Evolutionary conservation across 2,329 filamentous ascomycete species (phyloP).

Genomic region (Epichloe amarillans): DNA sequence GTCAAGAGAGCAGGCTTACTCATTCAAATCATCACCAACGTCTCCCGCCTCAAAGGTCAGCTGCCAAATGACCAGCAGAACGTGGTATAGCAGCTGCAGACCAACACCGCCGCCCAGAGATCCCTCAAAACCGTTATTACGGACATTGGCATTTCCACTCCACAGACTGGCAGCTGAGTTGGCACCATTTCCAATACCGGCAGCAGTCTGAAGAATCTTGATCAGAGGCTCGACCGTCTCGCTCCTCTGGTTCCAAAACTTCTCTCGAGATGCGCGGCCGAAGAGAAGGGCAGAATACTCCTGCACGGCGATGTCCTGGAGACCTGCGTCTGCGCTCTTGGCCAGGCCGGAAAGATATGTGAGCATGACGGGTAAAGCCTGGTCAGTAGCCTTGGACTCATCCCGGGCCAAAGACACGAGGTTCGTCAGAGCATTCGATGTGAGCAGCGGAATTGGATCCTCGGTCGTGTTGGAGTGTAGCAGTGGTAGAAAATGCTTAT

Average conservation of each 20-base stretch:
- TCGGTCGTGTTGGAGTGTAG: conserved; percentile 63
- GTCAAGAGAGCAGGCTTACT: conserved; percentile 39
- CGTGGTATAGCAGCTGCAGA: conserved; percentile 85
- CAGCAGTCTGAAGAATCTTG: conserved; percentile 68
- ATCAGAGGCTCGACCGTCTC: conserved; percentile 75
- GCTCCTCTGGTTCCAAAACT: conserved; percentile 84
- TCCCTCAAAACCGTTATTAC: conserved; percentile 49
- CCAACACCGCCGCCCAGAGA: conserved; percentile 69
- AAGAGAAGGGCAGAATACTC: conserved; percentile 78
- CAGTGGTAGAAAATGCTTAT: conserved; percentile 71
- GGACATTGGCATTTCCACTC: conserved; percentile 37
- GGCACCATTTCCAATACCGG: conserved; percentile 54
- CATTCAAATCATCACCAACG: conserved; percentile 64
- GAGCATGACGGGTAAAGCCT: conserved; percentile 71
- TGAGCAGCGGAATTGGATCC: conserved; percentile 78
- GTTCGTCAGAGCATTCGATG: conserved; percentile 72
- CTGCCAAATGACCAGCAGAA: conserved; percentile 90
- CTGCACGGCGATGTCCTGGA: conserved; percentile 92
- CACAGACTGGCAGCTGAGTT: conserved; percentile 48
- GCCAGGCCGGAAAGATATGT: conserved; percentile 74
- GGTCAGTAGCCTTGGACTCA: conserved; percentile 51
- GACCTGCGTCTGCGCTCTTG: conserved; percentile 72
- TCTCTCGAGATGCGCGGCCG: conserved; percentile 55
- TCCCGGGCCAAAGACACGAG: conserved; percentile 59
- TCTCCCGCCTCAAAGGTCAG: conserved; percentile 81